Evolutionary conservation across 805 yeast species (phyloP).

Genomic region (Candida tibetensis): DNA sequence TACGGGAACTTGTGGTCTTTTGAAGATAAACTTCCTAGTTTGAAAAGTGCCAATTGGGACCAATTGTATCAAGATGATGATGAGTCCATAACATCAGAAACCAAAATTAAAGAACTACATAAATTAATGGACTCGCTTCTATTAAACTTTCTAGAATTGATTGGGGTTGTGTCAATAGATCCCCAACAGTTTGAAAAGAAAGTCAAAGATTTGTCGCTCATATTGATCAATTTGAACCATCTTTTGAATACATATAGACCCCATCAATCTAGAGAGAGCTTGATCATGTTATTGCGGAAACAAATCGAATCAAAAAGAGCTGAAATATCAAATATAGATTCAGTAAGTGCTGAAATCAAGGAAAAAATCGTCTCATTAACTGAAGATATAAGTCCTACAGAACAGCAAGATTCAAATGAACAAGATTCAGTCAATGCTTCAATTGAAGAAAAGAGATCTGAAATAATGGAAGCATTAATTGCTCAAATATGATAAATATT

Average conservation of each 20-base stretch:
- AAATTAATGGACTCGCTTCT: slow-evolving; percentile 75
- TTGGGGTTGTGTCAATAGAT: slow-evolving; percentile 71
- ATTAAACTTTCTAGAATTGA: slow-evolving; percentile 75
- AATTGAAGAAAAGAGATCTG: slow-evolving; percentile 1
- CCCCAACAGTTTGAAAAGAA: slow-evolving; percentile 62
- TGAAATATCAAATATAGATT: slow-evolving; percentile 49
- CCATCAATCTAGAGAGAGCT: slow-evolving; percentile 89
- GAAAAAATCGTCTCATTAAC: slow-evolving; percentile 27
- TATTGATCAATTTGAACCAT: slow-evolving; percentile 88
- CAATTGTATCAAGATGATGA: slow-evolving; percentile 59
- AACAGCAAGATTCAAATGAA: background rate
- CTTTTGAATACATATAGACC: slow-evolving; percentile 88
- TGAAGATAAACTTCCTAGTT: slow-evolving; percentile 70
- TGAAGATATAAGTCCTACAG: slow-evolving; percentile 4
- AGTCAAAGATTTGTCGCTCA: slow-evolving; percentile 74
- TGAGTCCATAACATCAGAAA: slow-evolving; percentile 31
- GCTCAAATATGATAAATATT: slow-evolving; percentile 1
- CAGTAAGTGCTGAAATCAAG: slow-evolving; percentile 39
- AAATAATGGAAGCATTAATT: slow-evolving; percentile 4
- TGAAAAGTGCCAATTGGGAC: slow-evolving; percentile 72
- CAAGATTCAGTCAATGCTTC: background rate
- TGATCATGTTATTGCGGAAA: slow-evolving; percentile 68
- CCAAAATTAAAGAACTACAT: slow-evolving; percentile 72
- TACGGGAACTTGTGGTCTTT: slow-evolving; percentile 91
- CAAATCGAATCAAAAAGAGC: slow-evolving; percentile 62